A percentile compares a stretch with the other conserved stretches of the same genome.
phyloP scores from a whole-genome alignment of 176 grass and related monocot species.

The Cenchrus purpureus region DNA sequence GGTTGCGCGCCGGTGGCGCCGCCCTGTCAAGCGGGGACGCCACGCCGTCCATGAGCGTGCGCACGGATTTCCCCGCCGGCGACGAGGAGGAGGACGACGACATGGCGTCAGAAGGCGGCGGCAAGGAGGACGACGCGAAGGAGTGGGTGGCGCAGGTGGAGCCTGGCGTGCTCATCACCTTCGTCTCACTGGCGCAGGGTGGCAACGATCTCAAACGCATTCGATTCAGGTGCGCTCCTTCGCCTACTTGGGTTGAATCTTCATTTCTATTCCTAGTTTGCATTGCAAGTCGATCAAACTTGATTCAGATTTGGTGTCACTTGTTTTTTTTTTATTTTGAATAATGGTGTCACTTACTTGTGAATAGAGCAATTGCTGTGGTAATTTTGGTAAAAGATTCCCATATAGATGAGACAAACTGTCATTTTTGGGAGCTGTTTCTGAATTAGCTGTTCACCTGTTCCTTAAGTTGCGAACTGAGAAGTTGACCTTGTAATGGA shows the following conservation, averaged over 20 bases:
- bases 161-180: conserved; percentile 95
- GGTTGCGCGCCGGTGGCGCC: conserved; percentile 23
- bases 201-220: conserved; percentile 96
- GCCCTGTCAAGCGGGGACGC: conserved; percentile 65
- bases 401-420: conserved; percentile 2
- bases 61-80: conserved; percentile 62
- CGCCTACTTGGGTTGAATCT: background rate
- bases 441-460: conserved; percentile 22
- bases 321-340: background rate
- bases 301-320: background rate
- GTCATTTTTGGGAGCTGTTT: background rate
- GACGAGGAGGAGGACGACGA: conserved; percentile 50
- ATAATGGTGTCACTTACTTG: background rate
- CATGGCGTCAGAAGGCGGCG: conserved; percentile 35
- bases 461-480: background rate
- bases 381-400: background rate
- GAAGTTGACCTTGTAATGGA: conserved; percentile 12
- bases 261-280: background rate
- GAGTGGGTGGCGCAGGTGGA: conserved; percentile 99
- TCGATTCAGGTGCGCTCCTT: conserved; percentile 80
- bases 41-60: conserved; percentile 84
- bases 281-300: conserved; percentile 5
- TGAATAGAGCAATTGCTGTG: background rate
- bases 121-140: conserved; percentile 75
- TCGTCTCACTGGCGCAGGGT: conserved; percentile 78